Percentiles rank a stretch among this genome's conserved stretches.
These are phyloP conservation scores for Blastomyces gilchristii DNA, from an alignment of 2,329 filamentous ascomycete species.

Conservation along the genomic window DNA sequence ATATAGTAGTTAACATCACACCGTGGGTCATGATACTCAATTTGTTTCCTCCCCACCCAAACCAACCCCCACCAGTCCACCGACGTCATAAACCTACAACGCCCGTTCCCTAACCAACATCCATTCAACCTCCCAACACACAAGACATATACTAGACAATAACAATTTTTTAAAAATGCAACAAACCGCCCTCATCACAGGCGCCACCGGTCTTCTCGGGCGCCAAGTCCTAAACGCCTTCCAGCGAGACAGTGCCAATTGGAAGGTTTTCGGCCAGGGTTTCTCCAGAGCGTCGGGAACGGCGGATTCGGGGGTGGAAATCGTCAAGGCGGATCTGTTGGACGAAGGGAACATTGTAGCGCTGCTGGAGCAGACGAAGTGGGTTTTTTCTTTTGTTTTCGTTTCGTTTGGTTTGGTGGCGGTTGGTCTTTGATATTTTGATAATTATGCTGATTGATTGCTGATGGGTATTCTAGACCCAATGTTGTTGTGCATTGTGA, in stretches of 20 bases:
- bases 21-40: too few relatives aligned
- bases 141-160: not conserved
- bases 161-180: conserved; percentile 19
- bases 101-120: too few relatives aligned
- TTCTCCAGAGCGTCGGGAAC: conserved; percentile 45
- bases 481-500: conserved; percentile 72
- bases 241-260: conserved; percentile 45
- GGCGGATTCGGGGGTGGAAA: conserved; percentile 35
- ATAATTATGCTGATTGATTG: too few relatives aligned
- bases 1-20: too few relatives aligned
- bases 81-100: too few relatives aligned
- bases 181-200: conserved; percentile 62
- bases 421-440: too few relatives aligned
- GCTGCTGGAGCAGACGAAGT: conserved; percentile 45
- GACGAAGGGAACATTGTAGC: conserved; percentile 37
- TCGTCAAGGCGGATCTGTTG: conserved; percentile 49
- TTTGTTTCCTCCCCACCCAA: too few relatives aligned
- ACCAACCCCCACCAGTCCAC: too few relatives aligned
- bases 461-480: conserved; percentile 42
- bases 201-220: conserved; percentile 74
- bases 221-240: conserved; percentile 67
- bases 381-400: conserved; percentile 19
- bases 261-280: conserved; percentile 63
- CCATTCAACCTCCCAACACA: not conserved
- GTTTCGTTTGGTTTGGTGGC: too few relatives aligned